These are phyloP conservation scores for Aspergillus amoenus DNA, from an alignment of 2,329 filamentous ascomycete genomes.

Conservation along the genomic window DNA sequence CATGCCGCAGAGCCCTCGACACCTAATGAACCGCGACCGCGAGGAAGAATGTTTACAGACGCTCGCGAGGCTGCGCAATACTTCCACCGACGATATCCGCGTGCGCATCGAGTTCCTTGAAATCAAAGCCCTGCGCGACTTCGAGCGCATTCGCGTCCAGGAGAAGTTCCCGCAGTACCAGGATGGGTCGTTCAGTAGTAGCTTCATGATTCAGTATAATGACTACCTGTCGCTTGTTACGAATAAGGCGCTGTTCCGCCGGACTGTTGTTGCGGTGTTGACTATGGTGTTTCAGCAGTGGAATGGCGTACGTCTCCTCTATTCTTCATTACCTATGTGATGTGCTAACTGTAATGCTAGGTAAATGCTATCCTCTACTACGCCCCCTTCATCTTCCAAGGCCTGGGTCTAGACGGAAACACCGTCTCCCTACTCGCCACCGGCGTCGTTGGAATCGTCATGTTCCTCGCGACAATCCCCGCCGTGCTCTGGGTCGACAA, in stretches of 20 bases:
- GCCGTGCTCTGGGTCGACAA: slow-evolving; percentile 43
- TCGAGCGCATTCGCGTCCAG: slow-evolving; percentile 67
- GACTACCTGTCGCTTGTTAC: slow-evolving; percentile 30
- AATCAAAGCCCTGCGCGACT: slow-evolving; percentile 72
- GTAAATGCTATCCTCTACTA: slow-evolving; percentile 39
- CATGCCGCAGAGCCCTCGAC: slow-evolving; percentile 76
- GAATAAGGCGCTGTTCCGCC: slow-evolving; percentile 37
- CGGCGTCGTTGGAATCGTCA: slow-evolving; percentile 41
- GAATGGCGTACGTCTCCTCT: slow-evolving; percentile 1
- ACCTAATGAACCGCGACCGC: slow-evolving; percentile 67
- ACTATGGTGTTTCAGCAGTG: background rate
- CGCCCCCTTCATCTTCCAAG: slow-evolving; percentile 37
- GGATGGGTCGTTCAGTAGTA: slow-evolving; percentile 51
- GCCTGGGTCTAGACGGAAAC: slow-evolving; percentile 34
- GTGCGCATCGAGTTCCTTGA: slow-evolving; percentile 75
- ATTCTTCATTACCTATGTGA: no score
- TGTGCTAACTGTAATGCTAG: no score
- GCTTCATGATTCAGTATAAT: slow-evolving; percentile 53
- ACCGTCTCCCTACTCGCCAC: slow-evolving; percentile 41
- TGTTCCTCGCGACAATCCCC: slow-evolving; percentile 37
- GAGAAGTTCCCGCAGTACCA: slow-evolving; percentile 62
- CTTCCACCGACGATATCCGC: slow-evolving; percentile 64
- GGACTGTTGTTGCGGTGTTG: slow-evolving; percentile 43
- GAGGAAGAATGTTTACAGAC: slow-evolving; percentile 66
- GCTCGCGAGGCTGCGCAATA: slow-evolving; percentile 63